Conservation (phyloP, 1,284 basidiomycete species). For the Entoloma clypeatum region DNA sequence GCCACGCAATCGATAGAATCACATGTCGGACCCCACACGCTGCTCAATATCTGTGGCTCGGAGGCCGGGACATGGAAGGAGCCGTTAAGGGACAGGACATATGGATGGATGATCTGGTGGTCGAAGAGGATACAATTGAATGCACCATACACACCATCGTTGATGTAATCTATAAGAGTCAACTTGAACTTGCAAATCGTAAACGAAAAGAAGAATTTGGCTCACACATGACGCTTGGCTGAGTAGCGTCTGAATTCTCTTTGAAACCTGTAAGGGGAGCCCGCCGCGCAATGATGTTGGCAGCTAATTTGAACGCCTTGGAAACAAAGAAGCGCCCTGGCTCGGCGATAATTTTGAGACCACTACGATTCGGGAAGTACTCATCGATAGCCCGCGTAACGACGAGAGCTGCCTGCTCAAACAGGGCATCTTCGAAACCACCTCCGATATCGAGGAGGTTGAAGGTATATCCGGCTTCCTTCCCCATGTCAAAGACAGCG, state of each 20-base stretch:
- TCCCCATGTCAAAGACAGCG: constrained; percentile 85
- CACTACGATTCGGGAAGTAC: constrained; percentile 81
- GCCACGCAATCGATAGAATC: constrained; percentile 88
- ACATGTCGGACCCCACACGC: constrained; percentile 80
- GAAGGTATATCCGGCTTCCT: constrained; percentile 79
- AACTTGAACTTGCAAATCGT: constrained; percentile 11
- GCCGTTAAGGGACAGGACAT: constrained; percentile 63
- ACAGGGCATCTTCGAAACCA: constrained; percentile 90
- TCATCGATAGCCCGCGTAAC: constrained; percentile 71
- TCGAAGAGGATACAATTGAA: constrained; percentile 98
- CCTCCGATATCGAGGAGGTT: constrained; percentile 91
- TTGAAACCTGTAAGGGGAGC: constrained; percentile 39
- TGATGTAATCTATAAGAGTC: constrained; percentile 80
- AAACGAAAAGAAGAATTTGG: constrained; percentile 23
- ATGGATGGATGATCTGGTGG: constrained; percentile 84
- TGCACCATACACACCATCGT: constrained; percentile 96
- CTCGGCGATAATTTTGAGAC: constrained; percentile 90
- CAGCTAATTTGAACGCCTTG: constrained; percentile 89
- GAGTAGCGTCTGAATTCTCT: constrained; percentile 34
- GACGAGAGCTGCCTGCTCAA: constrained; percentile 78
- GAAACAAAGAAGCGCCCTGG: constrained; percentile 95
- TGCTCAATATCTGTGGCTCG: constrained; percentile 46
- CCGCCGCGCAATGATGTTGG: constrained; percentile 91
- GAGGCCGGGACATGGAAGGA: constrained; percentile 51
- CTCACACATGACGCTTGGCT: constrained; percentile 80